Evolutionary conservation across 2,329 filamentous ascomycete species (phyloP).

Genomic region (Pestalotiopsis sp.): DNA sequence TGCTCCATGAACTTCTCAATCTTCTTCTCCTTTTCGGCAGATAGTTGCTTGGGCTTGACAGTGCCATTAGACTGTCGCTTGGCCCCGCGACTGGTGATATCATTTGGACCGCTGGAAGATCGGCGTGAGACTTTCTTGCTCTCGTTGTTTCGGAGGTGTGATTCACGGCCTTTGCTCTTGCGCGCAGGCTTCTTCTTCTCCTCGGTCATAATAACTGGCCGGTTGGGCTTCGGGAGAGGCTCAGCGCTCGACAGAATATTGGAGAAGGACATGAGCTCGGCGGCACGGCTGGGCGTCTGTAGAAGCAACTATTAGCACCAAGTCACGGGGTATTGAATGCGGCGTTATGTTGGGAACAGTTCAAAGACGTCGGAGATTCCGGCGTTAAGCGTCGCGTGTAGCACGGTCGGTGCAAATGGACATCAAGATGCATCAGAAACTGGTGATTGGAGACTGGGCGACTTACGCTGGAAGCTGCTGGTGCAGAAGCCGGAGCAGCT

Average conservation of each 20-base stretch:
- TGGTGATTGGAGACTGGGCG: background rate
- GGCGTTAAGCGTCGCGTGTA: background rate
- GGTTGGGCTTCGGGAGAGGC: slow-evolving; percentile 56
- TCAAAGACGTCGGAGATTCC: background rate
- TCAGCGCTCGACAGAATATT: slow-evolving; percentile 87
- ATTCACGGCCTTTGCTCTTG: slow-evolving; percentile 53
- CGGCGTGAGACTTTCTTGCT: slow-evolving; percentile 52
- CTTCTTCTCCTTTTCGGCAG: slow-evolving; percentile 66
- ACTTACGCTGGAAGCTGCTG: slow-evolving; percentile 31
- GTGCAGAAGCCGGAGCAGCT: slow-evolving; percentile 17
- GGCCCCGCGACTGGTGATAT: slow-evolving; percentile 51
- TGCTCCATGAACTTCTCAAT: slow-evolving; percentile 66
- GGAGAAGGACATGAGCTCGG: slow-evolving; percentile 93
- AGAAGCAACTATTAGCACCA: slow-evolving; percentile 17
- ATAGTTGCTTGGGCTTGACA: slow-evolving; percentile 51
- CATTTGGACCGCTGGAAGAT: slow-evolving; percentile 46
- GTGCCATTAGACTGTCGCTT: slow-evolving; percentile 65
- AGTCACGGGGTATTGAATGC: background rate
- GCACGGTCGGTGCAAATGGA: background rate
- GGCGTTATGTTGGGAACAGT: background rate
- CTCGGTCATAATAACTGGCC: slow-evolving; percentile 38
- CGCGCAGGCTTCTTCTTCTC: slow-evolving; percentile 39
- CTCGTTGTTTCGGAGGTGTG: slow-evolving; percentile 53
- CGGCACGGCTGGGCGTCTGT: slow-evolving; percentile 72
- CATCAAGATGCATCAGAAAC: background rate